These are phyloP conservation scores for Wickerhamiella azyma DNA, from an alignment of 805 yeast species.

Conservation along the genomic window DNA sequence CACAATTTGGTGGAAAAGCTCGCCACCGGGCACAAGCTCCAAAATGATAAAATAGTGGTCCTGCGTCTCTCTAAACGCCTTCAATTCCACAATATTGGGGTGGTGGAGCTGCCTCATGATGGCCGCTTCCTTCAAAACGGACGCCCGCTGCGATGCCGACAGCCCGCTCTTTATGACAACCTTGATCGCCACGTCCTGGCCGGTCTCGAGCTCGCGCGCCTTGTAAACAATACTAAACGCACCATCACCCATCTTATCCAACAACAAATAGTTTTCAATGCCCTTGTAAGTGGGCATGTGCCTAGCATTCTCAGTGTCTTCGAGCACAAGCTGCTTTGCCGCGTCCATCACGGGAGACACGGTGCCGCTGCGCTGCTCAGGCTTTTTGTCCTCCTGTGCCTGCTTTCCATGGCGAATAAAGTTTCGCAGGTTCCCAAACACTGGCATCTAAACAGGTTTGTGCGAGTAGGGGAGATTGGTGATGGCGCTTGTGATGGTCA, in stretches of 20 bases:
- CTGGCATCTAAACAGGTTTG: slow-evolving; percentile 19
- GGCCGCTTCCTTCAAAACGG: slow-evolving; percentile 53
- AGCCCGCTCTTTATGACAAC: slow-evolving; percentile 51
- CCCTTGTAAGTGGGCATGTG: slow-evolving; percentile 29
- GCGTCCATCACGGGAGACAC: slow-evolving; percentile 17
- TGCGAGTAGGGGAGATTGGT: slow-evolving; percentile 11
- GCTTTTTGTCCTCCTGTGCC: slow-evolving; percentile 29
- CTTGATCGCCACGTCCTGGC: slow-evolving; percentile 54
- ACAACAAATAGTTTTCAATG: slow-evolving; percentile 25
- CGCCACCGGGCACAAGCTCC: slow-evolving; percentile 67
- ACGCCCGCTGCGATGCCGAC: slow-evolving; percentile 23
- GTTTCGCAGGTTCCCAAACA: slow-evolving; percentile 38
- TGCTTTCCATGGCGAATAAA: slow-evolving; percentile 53
- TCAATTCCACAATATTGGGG: slow-evolving; percentile 44
- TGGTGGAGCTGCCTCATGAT: slow-evolving; percentile 56
- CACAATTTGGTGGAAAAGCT: slow-evolving; percentile 66
- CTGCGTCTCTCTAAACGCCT: slow-evolving; percentile 38
- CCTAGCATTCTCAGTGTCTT: slow-evolving; percentile 24
- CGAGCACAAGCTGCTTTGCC: slow-evolving; percentile 29
- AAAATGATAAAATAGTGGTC: slow-evolving; percentile 47
- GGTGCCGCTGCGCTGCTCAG: slow-evolving; percentile 9
- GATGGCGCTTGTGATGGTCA: neutral
- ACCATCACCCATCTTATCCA: slow-evolving; percentile 46
- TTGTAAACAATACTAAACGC: slow-evolving; percentile 80
- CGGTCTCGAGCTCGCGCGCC: slow-evolving; percentile 38